Evolutionary conservation across 2,329 filamentous ascomycete species (phyloP).

Genomic region (Lachnellula arida): DNA sequence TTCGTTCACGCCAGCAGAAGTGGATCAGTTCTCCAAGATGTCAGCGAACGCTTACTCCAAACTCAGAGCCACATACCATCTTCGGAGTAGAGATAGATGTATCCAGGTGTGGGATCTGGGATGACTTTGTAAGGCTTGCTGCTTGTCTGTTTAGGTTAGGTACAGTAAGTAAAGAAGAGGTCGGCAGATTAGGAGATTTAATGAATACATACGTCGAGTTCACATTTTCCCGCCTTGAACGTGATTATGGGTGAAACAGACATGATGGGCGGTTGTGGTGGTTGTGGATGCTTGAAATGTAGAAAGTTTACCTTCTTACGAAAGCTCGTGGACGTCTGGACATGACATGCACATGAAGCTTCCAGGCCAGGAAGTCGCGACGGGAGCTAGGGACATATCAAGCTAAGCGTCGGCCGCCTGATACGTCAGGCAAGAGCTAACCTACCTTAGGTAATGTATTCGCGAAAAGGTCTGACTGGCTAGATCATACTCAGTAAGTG

Average conservation of each 20-base stretch:
- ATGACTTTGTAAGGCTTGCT: constrained; percentile 66
- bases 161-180: constrained; percentile 3
- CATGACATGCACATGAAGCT: background rate
- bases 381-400: constrained; percentile 1
- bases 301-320: constrained; percentile 3
- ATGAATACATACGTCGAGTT: constrained; percentile 64
- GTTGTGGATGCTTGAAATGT: constrained; percentile 13
- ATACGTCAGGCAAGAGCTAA: too few species aligned
- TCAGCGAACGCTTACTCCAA: constrained; percentile 1
- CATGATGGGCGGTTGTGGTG: constrained; percentile 48
- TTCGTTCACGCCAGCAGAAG: constrained; percentile 93
- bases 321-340: constrained; percentile 12
- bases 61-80: constrained; percentile 58
- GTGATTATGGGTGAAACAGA: constrained; percentile 83
- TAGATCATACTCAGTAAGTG: background rate
- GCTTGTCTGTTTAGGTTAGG: constrained; percentile 39
- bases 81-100: constrained; percentile 88
- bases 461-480: too few species aligned
- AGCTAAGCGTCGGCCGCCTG: too few species aligned
- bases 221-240: constrained; percentile 92
- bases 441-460: too few species aligned
- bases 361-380: background rate
- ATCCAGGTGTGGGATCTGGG: constrained; percentile 69
- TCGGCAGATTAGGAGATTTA: constrained; percentile 13
- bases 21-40: constrained; percentile 70